Evolutionary conservation across 2,329 filamentous ascomycete genomes (phyloP).

Genomic region (Macrophomina tecta): DNA sequence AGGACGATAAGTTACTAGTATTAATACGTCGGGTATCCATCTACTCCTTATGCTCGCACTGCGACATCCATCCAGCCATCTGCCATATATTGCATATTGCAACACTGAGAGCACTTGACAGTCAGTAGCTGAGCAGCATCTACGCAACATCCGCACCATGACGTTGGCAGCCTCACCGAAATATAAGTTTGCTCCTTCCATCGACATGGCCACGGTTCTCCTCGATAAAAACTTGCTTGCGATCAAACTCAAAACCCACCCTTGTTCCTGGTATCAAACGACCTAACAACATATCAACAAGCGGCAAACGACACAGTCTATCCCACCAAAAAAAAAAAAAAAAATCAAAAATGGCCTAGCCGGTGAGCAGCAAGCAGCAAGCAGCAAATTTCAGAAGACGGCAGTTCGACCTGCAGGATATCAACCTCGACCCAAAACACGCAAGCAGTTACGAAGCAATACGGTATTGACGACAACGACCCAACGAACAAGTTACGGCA

Average conservation of each 20-base stretch:
- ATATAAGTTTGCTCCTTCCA: too few species aligned
- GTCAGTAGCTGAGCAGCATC: neutral
- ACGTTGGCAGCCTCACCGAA: too few species aligned
- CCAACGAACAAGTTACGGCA: neutral
- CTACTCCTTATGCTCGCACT: too few species aligned
- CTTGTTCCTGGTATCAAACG: conserved; percentile 5
- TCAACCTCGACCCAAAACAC: neutral
- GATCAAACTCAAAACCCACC: neutral
- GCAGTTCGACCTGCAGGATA: neutral
- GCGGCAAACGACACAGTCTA: neutral
- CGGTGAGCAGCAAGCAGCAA: neutral
- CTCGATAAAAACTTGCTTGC: neutral
- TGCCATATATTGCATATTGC: too few species aligned
- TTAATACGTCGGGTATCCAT: too few species aligned
- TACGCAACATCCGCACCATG: neutral
- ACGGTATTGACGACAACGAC: neutral
- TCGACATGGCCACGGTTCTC: neutral
- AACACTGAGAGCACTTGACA: too few species aligned
- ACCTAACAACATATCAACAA: neutral
- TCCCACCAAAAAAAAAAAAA: neutral
- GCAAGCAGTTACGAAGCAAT: neutral
- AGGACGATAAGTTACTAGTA: too few species aligned
- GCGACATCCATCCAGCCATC: too few species aligned
- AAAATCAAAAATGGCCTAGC: neutral
- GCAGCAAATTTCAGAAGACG: neutral